phyloP scores from a whole-genome alignment of 2,329 filamentous ascomycete species.

The Aspergillus tanneri region DNA sequence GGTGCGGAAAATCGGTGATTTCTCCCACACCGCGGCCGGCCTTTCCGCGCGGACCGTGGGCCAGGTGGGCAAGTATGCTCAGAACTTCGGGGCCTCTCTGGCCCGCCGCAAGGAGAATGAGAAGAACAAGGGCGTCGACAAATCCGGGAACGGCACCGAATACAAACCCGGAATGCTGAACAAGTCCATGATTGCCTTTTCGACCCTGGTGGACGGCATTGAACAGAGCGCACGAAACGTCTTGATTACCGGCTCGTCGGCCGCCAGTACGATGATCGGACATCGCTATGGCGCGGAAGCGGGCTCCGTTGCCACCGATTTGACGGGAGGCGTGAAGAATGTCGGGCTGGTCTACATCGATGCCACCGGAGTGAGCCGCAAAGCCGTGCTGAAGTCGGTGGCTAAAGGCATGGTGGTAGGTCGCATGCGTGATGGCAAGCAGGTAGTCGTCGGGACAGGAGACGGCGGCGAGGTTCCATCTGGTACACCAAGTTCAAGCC shows the following conservation, averaged over 20 bases:
- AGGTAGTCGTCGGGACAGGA: slow-evolving; percentile 46
- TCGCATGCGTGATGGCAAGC: slow-evolving; percentile 49
- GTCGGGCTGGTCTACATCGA: slow-evolving; percentile 97
- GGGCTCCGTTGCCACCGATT: slow-evolving; percentile 68
- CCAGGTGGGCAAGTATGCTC: slow-evolving; percentile 76
- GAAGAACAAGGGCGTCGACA: slow-evolving; percentile 63
- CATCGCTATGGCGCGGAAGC: slow-evolving; percentile 88
- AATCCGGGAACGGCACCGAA: slow-evolving; percentile 65
- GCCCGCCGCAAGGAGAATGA: slow-evolving; percentile 59
- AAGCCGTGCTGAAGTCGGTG: slow-evolving; percentile 88
- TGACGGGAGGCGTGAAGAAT: slow-evolving; percentile 89
- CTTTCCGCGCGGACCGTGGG: slow-evolving; percentile 85
- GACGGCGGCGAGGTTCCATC: slow-evolving; percentile 44
- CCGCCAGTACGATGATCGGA: slow-evolving; percentile 82
- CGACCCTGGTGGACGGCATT: slow-evolving; percentile 88
- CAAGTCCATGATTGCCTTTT: slow-evolving; percentile 95
- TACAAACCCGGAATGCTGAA: slow-evolving; percentile 94
- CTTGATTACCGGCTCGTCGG: slow-evolving; percentile 69
- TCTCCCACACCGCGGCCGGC: slow-evolving; percentile 75
- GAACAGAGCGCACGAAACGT: slow-evolving; percentile 81
- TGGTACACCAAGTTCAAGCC: slow-evolving; percentile 14
- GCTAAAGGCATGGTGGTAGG: slow-evolving; percentile 82
- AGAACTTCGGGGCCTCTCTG: slow-evolving; percentile 80
- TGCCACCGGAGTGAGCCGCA: slow-evolving; percentile 84
- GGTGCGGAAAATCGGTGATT: slow-evolving; percentile 84